A percentile compares a stretch with the other conserved stretches of the same genome.
Conservation (phyloP, 257 asterid species). For the Solanum habrochaites region DNA sequence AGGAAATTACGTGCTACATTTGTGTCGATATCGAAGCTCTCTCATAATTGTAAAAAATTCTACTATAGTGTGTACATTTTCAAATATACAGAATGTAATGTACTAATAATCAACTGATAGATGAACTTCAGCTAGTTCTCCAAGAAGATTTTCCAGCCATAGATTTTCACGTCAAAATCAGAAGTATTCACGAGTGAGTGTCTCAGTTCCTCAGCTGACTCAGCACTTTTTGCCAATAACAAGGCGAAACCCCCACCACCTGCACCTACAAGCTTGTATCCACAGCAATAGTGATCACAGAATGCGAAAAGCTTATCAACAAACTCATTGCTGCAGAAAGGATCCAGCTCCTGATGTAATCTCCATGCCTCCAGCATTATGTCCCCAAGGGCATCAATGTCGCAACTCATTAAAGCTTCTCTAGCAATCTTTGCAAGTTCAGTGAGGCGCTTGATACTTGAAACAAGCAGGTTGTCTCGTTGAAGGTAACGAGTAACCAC, state of each 20-base stretch:
- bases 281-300: constrained; percentile 51
- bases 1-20: not conserved
- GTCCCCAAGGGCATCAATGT: constrained; percentile 62
- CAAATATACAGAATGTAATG: not conserved
- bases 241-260: constrained; percentile 98
- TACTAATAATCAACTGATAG: not conserved
- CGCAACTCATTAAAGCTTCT: constrained; percentile 82
- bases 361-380: constrained; percentile 90
- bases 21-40: not conserved
- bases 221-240: constrained; percentile 53
- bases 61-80: not conserved
- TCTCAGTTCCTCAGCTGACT: constrained; percentile 53
- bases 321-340: constrained; percentile 79
- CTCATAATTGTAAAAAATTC: not conserved
- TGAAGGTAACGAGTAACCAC: constrained; percentile 86
- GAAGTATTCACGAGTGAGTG: constrained; percentile 26
- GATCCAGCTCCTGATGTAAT: constrained; percentile 96
- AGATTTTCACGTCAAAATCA: constrained; percentile 47
- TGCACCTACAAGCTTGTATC: constrained; percentile 95
- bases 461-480: constrained; percentile 76
- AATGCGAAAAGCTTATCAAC: constrained; percentile 72
- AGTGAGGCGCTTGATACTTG: constrained; percentile 85
- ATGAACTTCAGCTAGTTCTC: constrained; percentile 11
- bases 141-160: constrained; percentile 58
- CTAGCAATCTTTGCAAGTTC: constrained; percentile 84